Conservation (phyloP, 2,329 filamentous ascomycete genomes). For the Aspergillus ustus region DNA sequence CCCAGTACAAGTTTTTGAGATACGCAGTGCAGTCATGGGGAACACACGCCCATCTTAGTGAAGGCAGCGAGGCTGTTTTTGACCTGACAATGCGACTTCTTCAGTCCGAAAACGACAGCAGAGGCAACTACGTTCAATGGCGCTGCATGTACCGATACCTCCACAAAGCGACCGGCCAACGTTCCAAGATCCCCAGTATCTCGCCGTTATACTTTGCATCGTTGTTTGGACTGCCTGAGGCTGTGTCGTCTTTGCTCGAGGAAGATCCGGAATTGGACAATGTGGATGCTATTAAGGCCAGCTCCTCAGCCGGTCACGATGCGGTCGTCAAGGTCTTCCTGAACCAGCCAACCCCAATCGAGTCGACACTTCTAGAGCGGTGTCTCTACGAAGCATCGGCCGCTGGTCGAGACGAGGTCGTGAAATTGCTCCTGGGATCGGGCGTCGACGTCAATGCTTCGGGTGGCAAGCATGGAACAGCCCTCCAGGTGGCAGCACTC, state of each 20-base stretch:
- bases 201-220: background rate
- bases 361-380: background rate
- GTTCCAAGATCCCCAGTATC: background rate
- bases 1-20: background rate
- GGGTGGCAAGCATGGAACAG: background rate
- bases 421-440: background rate
- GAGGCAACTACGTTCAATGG: background rate
- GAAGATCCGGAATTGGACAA: background rate
- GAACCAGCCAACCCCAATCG: background rate
- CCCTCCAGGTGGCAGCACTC: background rate
- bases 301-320: background rate
- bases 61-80: background rate
- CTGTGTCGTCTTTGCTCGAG: background rate
- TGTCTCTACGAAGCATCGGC: background rate
- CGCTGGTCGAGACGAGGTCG: background rate
- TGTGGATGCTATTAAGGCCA: background rate
- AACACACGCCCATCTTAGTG: background rate
- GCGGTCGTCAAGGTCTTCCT: background rate
- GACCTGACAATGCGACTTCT: background rate
- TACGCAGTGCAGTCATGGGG: background rate
- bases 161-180: background rate
- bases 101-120: background rate
- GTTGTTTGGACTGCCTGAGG: background rate
- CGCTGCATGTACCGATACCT: background rate
- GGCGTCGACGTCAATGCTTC: background rate